Evolutionary conservation across 129 eudicot genomes (phyloP).

Genomic region (Lactuca saligna): DNA sequence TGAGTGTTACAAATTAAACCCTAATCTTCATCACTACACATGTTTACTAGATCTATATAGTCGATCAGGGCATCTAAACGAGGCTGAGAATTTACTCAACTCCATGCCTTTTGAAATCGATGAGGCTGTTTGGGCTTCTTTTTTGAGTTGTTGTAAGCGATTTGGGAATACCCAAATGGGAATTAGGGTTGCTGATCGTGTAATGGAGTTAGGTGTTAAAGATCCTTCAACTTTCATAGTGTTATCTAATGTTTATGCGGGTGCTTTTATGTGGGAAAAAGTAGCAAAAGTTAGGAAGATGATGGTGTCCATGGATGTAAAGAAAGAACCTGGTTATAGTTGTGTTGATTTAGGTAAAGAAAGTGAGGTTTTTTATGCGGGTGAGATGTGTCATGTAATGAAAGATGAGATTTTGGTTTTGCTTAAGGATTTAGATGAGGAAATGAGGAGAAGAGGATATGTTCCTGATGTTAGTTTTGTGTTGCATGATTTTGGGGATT

Average conservation of each 20-base stretch:
- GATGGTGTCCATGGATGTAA: slow-evolving; percentile 55
- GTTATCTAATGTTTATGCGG: slow-evolving; percentile 68
- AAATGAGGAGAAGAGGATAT: slow-evolving; percentile 83
- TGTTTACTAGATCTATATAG: slow-evolving; percentile 76
- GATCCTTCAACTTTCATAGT: slow-evolving; percentile 67
- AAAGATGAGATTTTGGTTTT: slow-evolving; percentile 48
- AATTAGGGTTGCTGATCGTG: slow-evolving; percentile 61
- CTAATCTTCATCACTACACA: slow-evolving; percentile 79
- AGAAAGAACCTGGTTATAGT: slow-evolving; percentile 79
- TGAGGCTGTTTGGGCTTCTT: slow-evolving; percentile 88
- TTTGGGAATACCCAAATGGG: slow-evolving; percentile 55
- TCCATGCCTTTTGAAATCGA: slow-evolving; percentile 79
- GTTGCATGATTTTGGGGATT: slow-evolving; percentile 67
- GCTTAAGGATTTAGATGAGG: slow-evolving; percentile 63
- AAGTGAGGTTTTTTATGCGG: slow-evolving; percentile 68
- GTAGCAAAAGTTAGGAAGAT: slow-evolving; percentile 68
- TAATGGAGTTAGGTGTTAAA: slow-evolving; percentile 54
- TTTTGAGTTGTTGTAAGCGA: slow-evolving; percentile 69
- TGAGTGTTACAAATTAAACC: slow-evolving; percentile 46
- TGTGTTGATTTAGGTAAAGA: slow-evolving; percentile 68
- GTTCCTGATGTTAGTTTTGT: slow-evolving; percentile 77
- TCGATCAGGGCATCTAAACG: slow-evolving; percentile 76
- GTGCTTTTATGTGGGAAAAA: slow-evolving; percentile 71
- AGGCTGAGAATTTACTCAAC: slow-evolving; percentile 68
- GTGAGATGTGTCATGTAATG: slow-evolving; percentile 52